phyloP scores from a whole-genome alignment of 2,329 filamentous ascomycete genomes.

The Xylaria sp. region DNA sequence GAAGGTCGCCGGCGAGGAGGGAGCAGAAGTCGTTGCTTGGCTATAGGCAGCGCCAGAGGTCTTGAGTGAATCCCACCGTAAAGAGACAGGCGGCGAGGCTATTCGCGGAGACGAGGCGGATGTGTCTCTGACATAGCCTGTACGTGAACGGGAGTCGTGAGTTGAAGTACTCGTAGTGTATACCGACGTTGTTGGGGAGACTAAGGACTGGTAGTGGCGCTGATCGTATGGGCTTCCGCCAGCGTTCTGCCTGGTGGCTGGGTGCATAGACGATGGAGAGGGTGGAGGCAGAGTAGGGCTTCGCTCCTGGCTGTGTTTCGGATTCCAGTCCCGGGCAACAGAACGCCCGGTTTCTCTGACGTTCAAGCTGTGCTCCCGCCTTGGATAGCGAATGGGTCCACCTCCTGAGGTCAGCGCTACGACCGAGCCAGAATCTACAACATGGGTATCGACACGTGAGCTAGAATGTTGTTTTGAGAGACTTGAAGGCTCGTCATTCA shows the following conservation, averaged over 20 bases:
- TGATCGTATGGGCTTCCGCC: constrained; percentile 30
- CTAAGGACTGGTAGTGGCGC: constrained; percentile 34
- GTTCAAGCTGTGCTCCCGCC: constrained; percentile 47
- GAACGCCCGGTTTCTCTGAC: constrained; percentile 44
- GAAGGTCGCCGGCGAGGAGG: constrained; percentile 41
- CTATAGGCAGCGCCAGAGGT: constrained; percentile 44
- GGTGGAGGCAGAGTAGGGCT: constrained; percentile 33
- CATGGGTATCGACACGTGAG: constrained; percentile 32
- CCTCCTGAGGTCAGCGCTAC: constrained; percentile 39
- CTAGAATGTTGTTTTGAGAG: constrained; percentile 28
- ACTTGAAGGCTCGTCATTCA: constrained; percentile 27
- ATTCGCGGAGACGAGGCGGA: constrained; percentile 33
- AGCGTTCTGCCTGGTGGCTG: constrained; percentile 28
- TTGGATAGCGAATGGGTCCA: constrained; percentile 41
- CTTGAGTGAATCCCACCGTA: constrained; percentile 61
- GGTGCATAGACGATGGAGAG: constrained; percentile 32
- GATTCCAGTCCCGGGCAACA: constrained; percentile 42
- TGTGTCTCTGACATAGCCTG: constrained; percentile 27
- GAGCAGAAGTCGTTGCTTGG: constrained; percentile 41
- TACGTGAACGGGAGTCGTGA: constrained; percentile 28
- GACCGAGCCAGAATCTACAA: constrained; percentile 39
- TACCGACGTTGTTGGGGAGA: constrained; percentile 33
- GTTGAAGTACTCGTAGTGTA: constrained; percentile 35
- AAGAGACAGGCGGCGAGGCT: constrained; percentile 48
- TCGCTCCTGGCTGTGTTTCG: constrained; percentile 43